These are phyloP conservation scores for Cercospora sp. DNA, from an alignment of 2,329 filamentous ascomycete species.

Conservation along the genomic window DNA sequence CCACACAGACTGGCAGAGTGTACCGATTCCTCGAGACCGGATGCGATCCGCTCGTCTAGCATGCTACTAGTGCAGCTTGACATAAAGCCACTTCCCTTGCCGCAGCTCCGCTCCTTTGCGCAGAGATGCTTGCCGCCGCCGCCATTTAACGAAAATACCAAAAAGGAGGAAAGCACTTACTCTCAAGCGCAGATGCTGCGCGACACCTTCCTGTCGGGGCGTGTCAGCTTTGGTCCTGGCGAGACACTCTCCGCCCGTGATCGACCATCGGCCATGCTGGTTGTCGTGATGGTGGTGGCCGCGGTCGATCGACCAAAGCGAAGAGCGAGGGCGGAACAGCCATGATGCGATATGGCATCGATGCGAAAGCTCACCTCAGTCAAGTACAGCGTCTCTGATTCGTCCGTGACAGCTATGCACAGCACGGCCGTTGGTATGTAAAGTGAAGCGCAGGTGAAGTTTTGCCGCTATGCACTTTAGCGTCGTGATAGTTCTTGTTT, in stretches of 20 bases:
- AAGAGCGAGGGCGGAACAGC: background rate
- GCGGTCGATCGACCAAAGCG: background rate
- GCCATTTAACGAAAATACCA: background rate
- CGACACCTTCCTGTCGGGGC: background rate
- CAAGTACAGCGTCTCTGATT: background rate
- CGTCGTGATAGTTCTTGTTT: background rate
- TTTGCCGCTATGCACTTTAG: background rate
- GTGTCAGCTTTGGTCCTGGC: slow-evolving; percentile 2
- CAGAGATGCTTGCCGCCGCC: background rate
- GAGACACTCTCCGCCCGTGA: slow-evolving; percentile 1
- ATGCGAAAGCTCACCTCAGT: background rate
- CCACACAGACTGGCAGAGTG: background rate
- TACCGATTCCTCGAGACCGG: background rate
- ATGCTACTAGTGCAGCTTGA: background rate
- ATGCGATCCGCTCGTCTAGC: background rate
- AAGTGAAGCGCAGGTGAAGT: slow-evolving; percentile 3
- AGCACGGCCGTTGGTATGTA: background rate
- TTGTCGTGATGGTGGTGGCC: slow-evolving; percentile 3
- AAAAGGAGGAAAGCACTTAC: slow-evolving; percentile 2
- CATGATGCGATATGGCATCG: background rate
- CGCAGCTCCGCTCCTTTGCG: background rate
- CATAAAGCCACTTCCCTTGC: background rate
- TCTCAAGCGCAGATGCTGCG: slow-evolving; percentile 1
- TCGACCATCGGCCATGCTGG: slow-evolving; percentile 1
- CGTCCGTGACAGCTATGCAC: background rate